Base-by-base conservation (phyloP, 208 protist genomes). In the Acanthamoeba triangularis region DNA sequence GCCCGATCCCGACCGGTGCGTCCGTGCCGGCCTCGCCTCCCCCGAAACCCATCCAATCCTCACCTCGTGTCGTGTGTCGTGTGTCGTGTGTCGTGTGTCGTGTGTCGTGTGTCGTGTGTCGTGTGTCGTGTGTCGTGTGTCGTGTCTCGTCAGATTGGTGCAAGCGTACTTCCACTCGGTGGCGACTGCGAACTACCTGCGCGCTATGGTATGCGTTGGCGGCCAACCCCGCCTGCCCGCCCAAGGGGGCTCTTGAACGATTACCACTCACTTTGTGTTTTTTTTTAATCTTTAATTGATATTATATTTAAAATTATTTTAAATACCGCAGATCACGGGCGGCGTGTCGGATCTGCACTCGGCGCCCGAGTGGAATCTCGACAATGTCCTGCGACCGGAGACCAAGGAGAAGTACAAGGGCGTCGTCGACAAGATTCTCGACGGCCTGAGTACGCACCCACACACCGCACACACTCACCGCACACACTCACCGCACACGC, bases 161-260 rank as follows among this genome's bases (percentile, higher is more conserved):
- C 33, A 33, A 49, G 97, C 96, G 18, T 98, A 98, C 95, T 97
- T 97, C 56, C 96, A 97, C 78, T 96, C 96, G 23, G 88, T 87
- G 23, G 95, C 96, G 7, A 98, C 97, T 8, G 44, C 96, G 25
- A 98, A 98, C 95, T 98, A 97, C 61, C 41, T 98, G 41, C 95
- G 97, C 30, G 96, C 96, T 91, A 56, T 67, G 82, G 65, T 74
- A 30, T 10, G 30, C 65, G 33, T 61, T 44, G 37, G 37, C 37
- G 1, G 37, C 37, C 37, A 41, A 3, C 37, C 84, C 41, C 65
- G 13, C 13, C 88, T 23, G 7, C n/a, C n/a, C 63, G 10, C 37
- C 1, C 41, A 52, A 25, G 30, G 18, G 18, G 47, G 80, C 16
- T 28, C 16, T n/a, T n/a, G 23, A 16, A 44, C 80, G 37, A 28